A percentile compares a stretch with the other conserved stretches of the same genome.
Evolutionary conservation across 306 rosid genomes (phyloP).

Genomic region (Luffa acutangula): DNA sequence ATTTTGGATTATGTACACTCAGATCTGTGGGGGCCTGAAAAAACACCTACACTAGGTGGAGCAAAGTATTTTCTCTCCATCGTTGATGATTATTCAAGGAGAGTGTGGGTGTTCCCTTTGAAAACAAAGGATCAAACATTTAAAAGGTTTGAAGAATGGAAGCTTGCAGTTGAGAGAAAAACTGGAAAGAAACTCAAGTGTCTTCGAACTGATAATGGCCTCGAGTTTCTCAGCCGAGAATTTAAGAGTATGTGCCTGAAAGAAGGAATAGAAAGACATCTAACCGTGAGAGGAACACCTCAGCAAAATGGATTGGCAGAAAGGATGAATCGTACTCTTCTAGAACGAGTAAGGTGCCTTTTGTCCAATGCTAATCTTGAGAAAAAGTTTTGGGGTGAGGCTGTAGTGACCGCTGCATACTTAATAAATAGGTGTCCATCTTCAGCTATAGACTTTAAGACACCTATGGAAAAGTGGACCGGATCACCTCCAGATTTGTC

Average conservation of each 20-base stretch:
- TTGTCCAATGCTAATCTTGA: background rate
- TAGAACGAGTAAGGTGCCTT: background rate
- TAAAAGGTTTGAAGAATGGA: background rate
- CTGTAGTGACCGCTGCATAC: background rate
- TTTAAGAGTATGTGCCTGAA: too few species aligned
- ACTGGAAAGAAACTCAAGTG: background rate
- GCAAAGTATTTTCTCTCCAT: too few species aligned
- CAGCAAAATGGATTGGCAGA: background rate
- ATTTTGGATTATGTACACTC: background rate
- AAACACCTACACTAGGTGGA: too few species aligned
- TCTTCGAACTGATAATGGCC: background rate
- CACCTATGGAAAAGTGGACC: background rate
- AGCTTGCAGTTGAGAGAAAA: background rate
- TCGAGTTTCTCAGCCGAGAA: too few species aligned
- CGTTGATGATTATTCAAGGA: too few species aligned
- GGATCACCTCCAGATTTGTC: background rate
- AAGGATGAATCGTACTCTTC: background rate
- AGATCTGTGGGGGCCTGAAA: too few species aligned
- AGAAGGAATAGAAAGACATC: too few species aligned
- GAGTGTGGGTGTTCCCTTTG: background rate
- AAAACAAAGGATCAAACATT: background rate
- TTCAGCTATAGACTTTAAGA: background rate
- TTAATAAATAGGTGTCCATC: background rate
- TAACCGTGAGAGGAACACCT: background rate
- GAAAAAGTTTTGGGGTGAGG: background rate